A percentile compares a stretch with the other conserved stretches of the same genome.
Conservation (phyloP, 1,284 basidiomycete genomes). For the Abortiporus biennis region DNA sequence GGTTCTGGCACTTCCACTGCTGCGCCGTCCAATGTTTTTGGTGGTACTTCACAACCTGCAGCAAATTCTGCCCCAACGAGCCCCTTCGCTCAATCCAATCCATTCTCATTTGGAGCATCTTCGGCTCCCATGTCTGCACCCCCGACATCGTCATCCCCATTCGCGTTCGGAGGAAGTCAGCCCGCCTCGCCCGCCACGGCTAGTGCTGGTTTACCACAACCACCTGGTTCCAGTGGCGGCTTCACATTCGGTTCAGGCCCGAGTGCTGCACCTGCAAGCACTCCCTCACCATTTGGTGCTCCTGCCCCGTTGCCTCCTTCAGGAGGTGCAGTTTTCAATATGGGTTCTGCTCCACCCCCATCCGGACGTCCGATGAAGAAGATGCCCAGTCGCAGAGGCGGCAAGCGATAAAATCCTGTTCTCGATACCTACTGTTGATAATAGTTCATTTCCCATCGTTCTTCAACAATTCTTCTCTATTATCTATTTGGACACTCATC, state of each 20-base stretch:
- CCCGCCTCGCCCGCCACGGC: constrained; percentile 29
- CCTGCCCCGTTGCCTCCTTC: constrained; percentile 15
- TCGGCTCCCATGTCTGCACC: constrained; percentile 17
- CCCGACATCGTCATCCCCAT: constrained; percentile 23
- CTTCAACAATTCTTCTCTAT: too few species aligned
- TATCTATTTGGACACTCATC: too few species aligned
- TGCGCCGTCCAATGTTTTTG: constrained; percentile 12
- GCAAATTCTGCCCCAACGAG: constrained; percentile 19
- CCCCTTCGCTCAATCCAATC: constrained; percentile 22
- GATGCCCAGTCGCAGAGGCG: constrained; percentile 25
- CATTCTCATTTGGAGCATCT: constrained; percentile 16
- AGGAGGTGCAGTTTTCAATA: constrained; percentile 23
- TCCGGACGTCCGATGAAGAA: constrained; percentile 23
- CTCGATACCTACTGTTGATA: too few species aligned
- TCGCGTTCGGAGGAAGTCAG: constrained; percentile 24
- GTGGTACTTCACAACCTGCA: constrained; percentile 7
- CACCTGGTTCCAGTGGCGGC: constrained; percentile 18
- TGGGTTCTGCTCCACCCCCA: constrained; percentile 25
- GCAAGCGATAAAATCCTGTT: constrained; percentile 18
- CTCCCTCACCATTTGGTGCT: constrained; percentile 22
- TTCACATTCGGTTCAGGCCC: constrained; percentile 23
- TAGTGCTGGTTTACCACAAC: constrained; percentile 21
- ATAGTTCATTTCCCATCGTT: too few species aligned
- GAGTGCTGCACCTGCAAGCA: constrained; percentile 12
- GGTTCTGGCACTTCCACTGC: constrained; percentile 10